These are phyloP conservation scores for Lipomyces anomalus DNA, from an alignment of 805 yeast genomes.

Conservation along the genomic window DNA sequence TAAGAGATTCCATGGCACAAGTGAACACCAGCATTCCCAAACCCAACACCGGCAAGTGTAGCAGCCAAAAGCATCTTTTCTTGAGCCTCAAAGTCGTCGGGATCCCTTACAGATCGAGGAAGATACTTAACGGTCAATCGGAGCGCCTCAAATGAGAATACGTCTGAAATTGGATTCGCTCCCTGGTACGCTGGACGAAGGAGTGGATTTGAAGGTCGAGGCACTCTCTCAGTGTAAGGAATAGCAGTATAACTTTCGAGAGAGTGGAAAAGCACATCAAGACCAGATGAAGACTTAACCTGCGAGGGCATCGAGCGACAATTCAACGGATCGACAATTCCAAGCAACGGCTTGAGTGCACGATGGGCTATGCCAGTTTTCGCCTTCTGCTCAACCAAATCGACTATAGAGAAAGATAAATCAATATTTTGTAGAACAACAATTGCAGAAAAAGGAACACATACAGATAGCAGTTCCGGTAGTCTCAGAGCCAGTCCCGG, in stretches of 20 bases:
- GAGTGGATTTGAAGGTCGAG: constrained; percentile 36
- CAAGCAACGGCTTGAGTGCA: constrained; percentile 40
- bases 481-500: constrained; percentile 45
- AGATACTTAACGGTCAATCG: constrained; percentile 38
- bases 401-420: constrained; percentile 23
- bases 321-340: constrained; percentile 41
- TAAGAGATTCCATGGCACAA: constrained; percentile 41
- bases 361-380: constrained; percentile 43
- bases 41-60: constrained; percentile 43
- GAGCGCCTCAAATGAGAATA: constrained; percentile 41
- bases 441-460: not conserved
- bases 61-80: constrained; percentile 42
- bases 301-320: constrained; percentile 39
- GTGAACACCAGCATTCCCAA: constrained; percentile 44
- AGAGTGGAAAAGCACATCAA: constrained; percentile 43
- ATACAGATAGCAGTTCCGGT: constrained; percentile 41
- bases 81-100: constrained; percentile 40
- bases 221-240: constrained; percentile 37
- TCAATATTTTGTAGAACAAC: not conserved
- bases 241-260: constrained; percentile 44
- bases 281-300: constrained; percentile 41
- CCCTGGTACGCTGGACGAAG: constrained; percentile 40
- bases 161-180: constrained; percentile 43
- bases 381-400: constrained; percentile 36
- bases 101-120: constrained; percentile 37